A percentile compares a stretch with the other conserved stretches of the same genome.
phyloP scores from a whole-genome alignment of 169 alveolate genomes.

The Plasmodium adleri region DNA sequence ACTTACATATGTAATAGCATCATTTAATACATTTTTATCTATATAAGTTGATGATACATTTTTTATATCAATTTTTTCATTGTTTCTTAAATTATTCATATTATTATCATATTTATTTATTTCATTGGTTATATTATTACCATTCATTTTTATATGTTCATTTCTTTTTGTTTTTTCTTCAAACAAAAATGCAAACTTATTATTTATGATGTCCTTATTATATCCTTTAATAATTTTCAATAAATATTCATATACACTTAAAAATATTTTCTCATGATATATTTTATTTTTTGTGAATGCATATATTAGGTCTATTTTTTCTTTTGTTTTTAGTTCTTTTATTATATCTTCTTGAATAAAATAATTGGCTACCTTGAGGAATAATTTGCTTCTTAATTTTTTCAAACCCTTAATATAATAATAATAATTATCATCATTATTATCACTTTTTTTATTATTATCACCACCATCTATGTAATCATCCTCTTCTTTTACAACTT shows the following conservation, averaged over 20 bases:
- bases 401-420: too few species aligned
- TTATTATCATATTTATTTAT: too few species aligned
- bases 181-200: not conserved
- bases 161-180: not conserved
- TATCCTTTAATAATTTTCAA: slow-evolving; percentile 28
- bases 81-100: not conserved
- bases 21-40: not conserved
- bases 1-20: slow-evolving; percentile 28
- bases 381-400: not conserved
- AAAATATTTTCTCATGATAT: slow-evolving; percentile 59
- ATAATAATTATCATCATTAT: too few species aligned
- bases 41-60: not conserved
- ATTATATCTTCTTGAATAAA: slow-evolving; percentile 14
- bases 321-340: not conserved
- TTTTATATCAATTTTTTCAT: not conserved
- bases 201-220: slow-evolving; percentile 20
- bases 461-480: too few species aligned
- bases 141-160: not conserved
- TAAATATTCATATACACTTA: slow-evolving; percentile 11
- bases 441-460: too few species aligned
- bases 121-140: not conserved
- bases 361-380: slow-evolving; percentile 26
- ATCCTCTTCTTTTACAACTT: not conserved
- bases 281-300: slow-evolving; percentile 47
- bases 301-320: slow-evolving; percentile 7